Evolutionary conservation across 192 early-diverging fungal species (phyloP), one percentile per base, ranked within the genome.

Genomic region (Linnemannia hyalina): DNA sequence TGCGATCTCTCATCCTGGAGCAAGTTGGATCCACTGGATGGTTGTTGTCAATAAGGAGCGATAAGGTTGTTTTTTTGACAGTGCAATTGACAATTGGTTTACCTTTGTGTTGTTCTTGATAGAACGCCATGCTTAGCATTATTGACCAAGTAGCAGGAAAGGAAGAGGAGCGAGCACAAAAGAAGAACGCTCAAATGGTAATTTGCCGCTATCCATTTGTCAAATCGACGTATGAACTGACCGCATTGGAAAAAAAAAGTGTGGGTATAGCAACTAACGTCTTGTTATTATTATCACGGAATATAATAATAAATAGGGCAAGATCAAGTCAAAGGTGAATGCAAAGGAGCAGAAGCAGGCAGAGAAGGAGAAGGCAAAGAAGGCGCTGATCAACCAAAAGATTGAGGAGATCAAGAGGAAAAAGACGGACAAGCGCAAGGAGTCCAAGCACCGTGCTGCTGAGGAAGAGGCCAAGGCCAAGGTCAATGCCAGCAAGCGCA

Each of bases 361-460:
- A 26, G 83, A 85, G 32, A 79, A 79, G n/a, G 83, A 85, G 1
- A 75, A 80, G 55, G 83, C 83, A 1, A 79, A 75, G 74, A 85
- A 85, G 77, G 78, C 73, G 23, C 68, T 85, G 73, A 75, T 85
- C 32, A 44, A 85, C 9, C 23, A 80, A 16, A 85, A 85, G 70
- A 85, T 85, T 36, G 74, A 85, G 32, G 83, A 85, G 78, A 85
- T 85, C 74, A 85, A 85, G 70, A 52, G 78, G 68, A 75, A 80
- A 74, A 85, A 85, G 75, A 80, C 83, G 4, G 83, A 77, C 54
- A 85, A 85, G 70, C 83, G 83, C 55, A 85, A 85, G 49, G 83
- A 84, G 35, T 18, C 55, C 16, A 85, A 85, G 83, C 78, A 85
- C 23, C 68, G 73, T 70, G 78, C 78, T 22, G 74, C 57, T 20